Base-by-base conservation (phyloP, 805 yeast species). In the Teunomyces kruisii region DNA sequence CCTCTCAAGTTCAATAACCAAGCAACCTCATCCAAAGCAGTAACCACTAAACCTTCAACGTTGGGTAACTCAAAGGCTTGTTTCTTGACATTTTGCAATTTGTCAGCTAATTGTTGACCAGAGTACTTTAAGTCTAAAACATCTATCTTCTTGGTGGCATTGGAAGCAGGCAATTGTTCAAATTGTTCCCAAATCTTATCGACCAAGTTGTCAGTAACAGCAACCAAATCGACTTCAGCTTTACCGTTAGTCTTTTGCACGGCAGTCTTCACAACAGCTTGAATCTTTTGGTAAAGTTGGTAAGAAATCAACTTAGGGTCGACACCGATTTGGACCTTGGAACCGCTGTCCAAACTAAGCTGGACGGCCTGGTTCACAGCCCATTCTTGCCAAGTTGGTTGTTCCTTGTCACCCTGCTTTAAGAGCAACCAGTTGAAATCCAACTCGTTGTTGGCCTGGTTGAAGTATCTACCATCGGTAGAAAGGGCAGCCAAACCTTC, bases 111-210 rank as follows among this genome's bases (percentile, higher is more conserved):
- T 1, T 76, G 59, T 61, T 81, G 85, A 38, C 98, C 99, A 5
- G 87, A 69, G 60, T 62, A 84, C 49, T 80, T 68, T 3, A 64
- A 56, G 40, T 73, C 78, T 44, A 88, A 74, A 19, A 72, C 61
- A 28, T 74, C 62, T 39, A 91, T 71, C 3, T 74, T 71, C 37
- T 74, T 75, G 12, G 71, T 59, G 17, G 80, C 73, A 45, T 88
- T 70, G 9, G 55, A 24, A 4, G 54, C 58, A 17, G 97, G 97
- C 6, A 71, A 55, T 16, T 74, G 74, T 67, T 88, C 92, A 55
- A 81, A 82, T 9, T 70, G 55, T 6, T 69, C 67, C 96, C 96
- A 90, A 14, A 90, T 83, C 19, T 57, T 55, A 55, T 88, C 97
- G 26, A 94, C 70, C 53, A 94, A 72, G 61, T 92, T 92, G 12